Evolutionary conservation across 1,284 basidiomycete species (phyloP), one percentile per base, ranked within the genome.

Genomic region (Leccinum glutinopallens): DNA sequence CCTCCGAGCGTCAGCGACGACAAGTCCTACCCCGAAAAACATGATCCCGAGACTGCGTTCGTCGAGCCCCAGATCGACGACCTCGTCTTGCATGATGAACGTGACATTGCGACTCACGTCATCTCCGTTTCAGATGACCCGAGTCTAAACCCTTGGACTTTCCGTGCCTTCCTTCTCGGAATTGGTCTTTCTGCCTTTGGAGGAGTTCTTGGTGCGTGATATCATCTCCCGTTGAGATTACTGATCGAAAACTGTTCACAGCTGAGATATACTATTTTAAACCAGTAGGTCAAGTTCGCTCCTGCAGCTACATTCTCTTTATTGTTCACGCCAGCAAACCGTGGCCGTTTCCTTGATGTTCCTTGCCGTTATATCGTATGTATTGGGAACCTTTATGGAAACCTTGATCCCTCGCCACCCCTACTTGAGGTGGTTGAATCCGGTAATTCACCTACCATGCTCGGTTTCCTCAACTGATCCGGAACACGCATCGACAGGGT

Each of bases 241-340:
- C 10, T 58, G 19, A 33, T 39, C 61, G 4, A 46, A n/a, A 17
- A 29, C 41, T 19, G 58, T 55, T 29, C 75, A 55, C 60, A 65
- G 76, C 83, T 4, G 81, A 86, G 57, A 87, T 87, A 63, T 86
- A 87, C 67, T 88, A 87, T 61, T 88, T 87, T 77, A 86, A 86
- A 78, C 84, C 85, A 13, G 73, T 74, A 43, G 4, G 75, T 55
- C 17, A n/a, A 19, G 2, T 53, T 22, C n/a, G 8, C 12, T 54
- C 9, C 32, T 10, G 32, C 15, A 7, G 43, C 22, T 8, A 17
- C 49, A 51, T 58, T 19, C 6, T 19, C 33, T 7, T 51, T 17
- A 61, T 37, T 22, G 46, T 49, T 22, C 19, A 49, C 12, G 15
- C 15, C 25, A 74, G 78, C 83, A 84, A 80, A 83, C 80, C 62